Conservation (phyloP, 1,284 basidiomycete species). For the Pseudozyma sp. region DNA sequence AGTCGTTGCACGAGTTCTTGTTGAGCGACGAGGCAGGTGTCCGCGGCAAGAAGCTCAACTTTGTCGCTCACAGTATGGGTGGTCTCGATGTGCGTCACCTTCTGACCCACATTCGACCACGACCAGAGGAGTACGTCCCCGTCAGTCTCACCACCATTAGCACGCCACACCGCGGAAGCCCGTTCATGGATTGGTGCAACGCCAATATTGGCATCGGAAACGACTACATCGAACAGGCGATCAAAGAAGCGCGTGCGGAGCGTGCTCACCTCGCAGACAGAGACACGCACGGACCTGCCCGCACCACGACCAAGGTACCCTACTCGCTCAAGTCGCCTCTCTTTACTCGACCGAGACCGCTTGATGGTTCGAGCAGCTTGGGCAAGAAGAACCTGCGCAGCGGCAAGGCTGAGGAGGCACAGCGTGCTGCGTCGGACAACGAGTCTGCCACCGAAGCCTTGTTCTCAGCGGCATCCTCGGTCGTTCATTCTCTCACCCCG, state of each 20-base stretch:
- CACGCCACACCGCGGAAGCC: constrained; percentile 94
- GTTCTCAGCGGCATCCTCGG: constrained; percentile 26
- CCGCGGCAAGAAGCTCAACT: constrained; percentile 82
- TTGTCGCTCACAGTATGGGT: constrained; percentile 94
- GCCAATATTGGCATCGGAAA: constrained; percentile 67
- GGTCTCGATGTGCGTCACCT: constrained; percentile 76
- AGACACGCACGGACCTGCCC: constrained; percentile 18
- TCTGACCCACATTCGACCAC: constrained; percentile 84
- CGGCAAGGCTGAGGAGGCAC: constrained; percentile 13
- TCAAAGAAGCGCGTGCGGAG: constrained; percentile 49
- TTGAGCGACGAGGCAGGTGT: constrained; percentile 73
- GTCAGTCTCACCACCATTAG: constrained; percentile 88
- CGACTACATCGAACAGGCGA: constrained; percentile 62
- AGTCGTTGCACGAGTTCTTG: constrained; percentile 81
- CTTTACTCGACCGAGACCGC: constrained; percentile 54
- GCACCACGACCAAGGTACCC: constrained; percentile 39
- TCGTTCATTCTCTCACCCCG: constrained; percentile 14
- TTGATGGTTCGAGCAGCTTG: constrained; percentile 29
- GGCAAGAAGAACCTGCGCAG: constrained; percentile 15
- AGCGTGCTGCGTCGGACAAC: background rate
- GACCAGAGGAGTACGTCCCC: constrained; percentile 79
- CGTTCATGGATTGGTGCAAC: constrained; percentile 98
- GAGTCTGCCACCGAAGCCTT: constrained; percentile 21
- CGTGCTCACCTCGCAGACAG: constrained; percentile 32
- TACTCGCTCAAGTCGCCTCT: constrained; percentile 64